Base-by-base conservation (phyloP, 164 flowering plant species). In the Chloranthus sessilifolius region DNA sequence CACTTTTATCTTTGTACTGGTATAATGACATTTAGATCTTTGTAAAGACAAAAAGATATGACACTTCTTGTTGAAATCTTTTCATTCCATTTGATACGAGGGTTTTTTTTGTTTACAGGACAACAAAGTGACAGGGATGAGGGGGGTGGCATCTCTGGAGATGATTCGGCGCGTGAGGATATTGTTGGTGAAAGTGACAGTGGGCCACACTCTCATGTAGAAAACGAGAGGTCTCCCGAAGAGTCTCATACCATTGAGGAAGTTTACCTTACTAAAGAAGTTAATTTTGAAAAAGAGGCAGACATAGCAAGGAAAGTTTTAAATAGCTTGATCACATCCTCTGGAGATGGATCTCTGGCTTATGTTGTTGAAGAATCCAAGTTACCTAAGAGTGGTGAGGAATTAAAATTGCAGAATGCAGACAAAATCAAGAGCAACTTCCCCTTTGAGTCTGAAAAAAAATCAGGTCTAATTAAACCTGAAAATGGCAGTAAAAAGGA, bases 231-330 rank as follows among this genome's bases (percentile, higher is more conserved):
- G 40, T 60, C 50, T 40, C n/a, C 57, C 6, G 75, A 65, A 51
- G 67, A 72, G 17, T 51, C 58, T n/a, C 43, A 50, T 41, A 22
- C 49, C 23, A 22, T 23, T 24, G 76, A 65, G 37, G 65, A 68
- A 42, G 72, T 64, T 43, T 66, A 23, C 27, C 27, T 21, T 7
- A 29, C 55, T 15, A n/a, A 52, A 36, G 73, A 70, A 53, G 55
- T 66, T 60, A 68, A 83, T 67, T 75, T 79, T 67, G 80, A 73
- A 19, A 75, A 78, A 45, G 99, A 94, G 70, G 76, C 70, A 35
- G 79, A 79, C 47, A 58, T 84, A 35, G 73, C 85, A 8, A 80
- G 67, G 60, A 94, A 81, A 64, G 82, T 94, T 69, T 78, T 94
- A 21, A 54, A 81, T n/a, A 86, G 58, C 50, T 59, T 91, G 50